A percentile compares a stretch with the other conserved stretches of the same genome.
phyloP scores from a whole-genome alignment of 768 basidiomycete species.

The Megacollybia marginata region DNA sequence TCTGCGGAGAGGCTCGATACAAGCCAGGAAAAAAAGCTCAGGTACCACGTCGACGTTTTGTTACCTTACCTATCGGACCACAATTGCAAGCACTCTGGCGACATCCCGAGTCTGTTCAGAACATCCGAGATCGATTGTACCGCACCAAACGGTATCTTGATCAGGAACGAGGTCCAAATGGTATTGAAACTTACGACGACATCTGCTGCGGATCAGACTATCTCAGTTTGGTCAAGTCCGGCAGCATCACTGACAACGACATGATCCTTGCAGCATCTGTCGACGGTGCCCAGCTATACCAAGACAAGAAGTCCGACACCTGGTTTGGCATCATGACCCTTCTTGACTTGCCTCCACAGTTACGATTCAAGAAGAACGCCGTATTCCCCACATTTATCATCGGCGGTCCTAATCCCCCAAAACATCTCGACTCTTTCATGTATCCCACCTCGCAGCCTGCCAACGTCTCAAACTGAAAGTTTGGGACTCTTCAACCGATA shows the following conservation, averaged over 20 bases:
- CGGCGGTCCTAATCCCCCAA: slow-evolving; percentile 15
- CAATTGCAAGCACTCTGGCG: slow-evolving; percentile 32
- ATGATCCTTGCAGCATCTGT: slow-evolving; percentile 23
- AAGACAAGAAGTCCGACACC: no score
- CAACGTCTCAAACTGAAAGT: slow-evolving; percentile 12
- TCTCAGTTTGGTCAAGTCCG: slow-evolving; percentile 7
- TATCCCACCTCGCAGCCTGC: slow-evolving; percentile 15
- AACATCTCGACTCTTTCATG: slow-evolving; percentile 13
- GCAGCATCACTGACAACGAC: slow-evolving; percentile 19
- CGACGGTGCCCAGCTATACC: slow-evolving; percentile 33
- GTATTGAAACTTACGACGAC: slow-evolving; percentile 18
- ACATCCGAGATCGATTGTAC: slow-evolving; percentile 20
- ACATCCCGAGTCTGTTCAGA: slow-evolving; percentile 8
- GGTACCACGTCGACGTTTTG: slow-evolving; percentile 21
- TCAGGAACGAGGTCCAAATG: slow-evolving; percentile 3
- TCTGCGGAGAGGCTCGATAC: no score
- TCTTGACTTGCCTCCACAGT: slow-evolving; percentile 17
- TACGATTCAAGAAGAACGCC: slow-evolving; percentile 20
- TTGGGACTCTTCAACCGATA: neutral
- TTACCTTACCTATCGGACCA: slow-evolving; percentile 32
- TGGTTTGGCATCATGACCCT: slow-evolving; percentile 27
- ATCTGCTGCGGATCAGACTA: slow-evolving; percentile 23
- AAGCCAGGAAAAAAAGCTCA: neutral
- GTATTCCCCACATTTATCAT: slow-evolving; percentile 10
- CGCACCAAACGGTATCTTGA: slow-evolving; percentile 15